A percentile compares a stretch with the other conserved stretches of the same genome.
Evolutionary conservation across 2,329 filamentous ascomycete genomes (phyloP).

Genomic region (Thermothelomyces thermophilus): DNA sequence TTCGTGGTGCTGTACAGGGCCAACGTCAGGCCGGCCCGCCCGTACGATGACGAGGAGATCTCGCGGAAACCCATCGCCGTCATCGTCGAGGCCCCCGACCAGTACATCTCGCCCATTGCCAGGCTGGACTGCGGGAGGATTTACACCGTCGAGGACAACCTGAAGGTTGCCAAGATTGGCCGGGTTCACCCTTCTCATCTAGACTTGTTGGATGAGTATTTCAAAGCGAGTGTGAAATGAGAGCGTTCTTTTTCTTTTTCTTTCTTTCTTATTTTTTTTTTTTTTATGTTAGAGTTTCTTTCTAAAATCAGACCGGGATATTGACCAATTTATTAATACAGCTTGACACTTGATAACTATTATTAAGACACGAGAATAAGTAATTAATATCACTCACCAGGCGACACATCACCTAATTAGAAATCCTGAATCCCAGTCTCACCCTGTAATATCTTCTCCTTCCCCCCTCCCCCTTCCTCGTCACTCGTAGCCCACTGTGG

Average conservation of each 20-base stretch:
- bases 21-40: constrained; percentile 18
- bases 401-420: constrained; percentile 31
- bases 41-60: constrained; percentile 22
- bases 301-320: too few species aligned
- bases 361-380: too few species aligned
- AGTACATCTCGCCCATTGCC: constrained; percentile 25
- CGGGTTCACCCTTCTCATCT: constrained; percentile 22
- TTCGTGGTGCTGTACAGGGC: constrained; percentile 24
- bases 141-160: constrained; percentile 26
- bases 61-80: constrained; percentile 20
- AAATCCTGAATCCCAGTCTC: constrained; percentile 70
- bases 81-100: constrained; percentile 25
- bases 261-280: not conserved
- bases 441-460: constrained; percentile 35
- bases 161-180: constrained; percentile 26
- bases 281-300: not conserved
- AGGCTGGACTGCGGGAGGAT: constrained; percentile 26
- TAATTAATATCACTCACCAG: too few species aligned
- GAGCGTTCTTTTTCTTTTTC: not conserved
- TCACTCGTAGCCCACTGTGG: constrained; percentile 54
- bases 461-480: constrained; percentile 23
- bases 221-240: constrained; percentile 18
- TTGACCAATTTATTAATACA: too few species aligned
- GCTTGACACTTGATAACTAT: too few species aligned
- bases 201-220: constrained; percentile 21